Evolutionary conservation across 345 rosid species (phyloP), one percentile per base, ranked within the genome.

Genomic region (Arabis hirsuta): DNA sequence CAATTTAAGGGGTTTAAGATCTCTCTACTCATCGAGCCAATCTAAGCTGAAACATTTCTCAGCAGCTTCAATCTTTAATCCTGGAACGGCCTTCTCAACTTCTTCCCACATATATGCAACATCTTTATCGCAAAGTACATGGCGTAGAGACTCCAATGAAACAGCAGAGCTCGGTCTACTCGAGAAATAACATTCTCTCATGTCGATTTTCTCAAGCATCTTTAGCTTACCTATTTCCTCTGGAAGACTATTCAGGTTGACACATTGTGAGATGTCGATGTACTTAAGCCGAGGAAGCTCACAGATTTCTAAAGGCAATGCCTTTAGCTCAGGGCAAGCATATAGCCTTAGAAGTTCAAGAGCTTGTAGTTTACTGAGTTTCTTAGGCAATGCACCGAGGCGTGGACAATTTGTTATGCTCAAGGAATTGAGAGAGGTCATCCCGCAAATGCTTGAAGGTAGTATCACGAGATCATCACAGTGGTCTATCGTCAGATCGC

Each of bases 331-430:
- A 8, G 92, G 97, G 63, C 99, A 90, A 32, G 99, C 99, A 16
- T 87, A 86, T 9, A 91, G 67, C 75, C 99, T 77, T 19, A 95
- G 60, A 46, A 88, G 50, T 42, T 84, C 80, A 45, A 91, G 82
- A 53, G 41, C 72, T 34, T 77, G 79, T 62, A 95, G 76, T 58
- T 76, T 76, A 3, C 90, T 90, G 38, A 91, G 71, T 38, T 81
- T 69, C 11, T 73, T 42, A 3, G 90, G 96, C 47, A 95, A 78
- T 52, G 75, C 81, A 34, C 69, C 61, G 13, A 95, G 71, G 31
- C 82, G 82, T 82, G 91, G 96, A 89, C 97, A 95, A 62, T 95
- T 87, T 53, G 96, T 91, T 78, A 90, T 68, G 77, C 97, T 91
- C 13, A 95, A 85, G 54, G 69, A 84, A 36, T 79, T 73, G 2